Conservation (phyloP, 2,329 filamentous ascomycete genomes). For the Fusarium temperatum region DNA sequence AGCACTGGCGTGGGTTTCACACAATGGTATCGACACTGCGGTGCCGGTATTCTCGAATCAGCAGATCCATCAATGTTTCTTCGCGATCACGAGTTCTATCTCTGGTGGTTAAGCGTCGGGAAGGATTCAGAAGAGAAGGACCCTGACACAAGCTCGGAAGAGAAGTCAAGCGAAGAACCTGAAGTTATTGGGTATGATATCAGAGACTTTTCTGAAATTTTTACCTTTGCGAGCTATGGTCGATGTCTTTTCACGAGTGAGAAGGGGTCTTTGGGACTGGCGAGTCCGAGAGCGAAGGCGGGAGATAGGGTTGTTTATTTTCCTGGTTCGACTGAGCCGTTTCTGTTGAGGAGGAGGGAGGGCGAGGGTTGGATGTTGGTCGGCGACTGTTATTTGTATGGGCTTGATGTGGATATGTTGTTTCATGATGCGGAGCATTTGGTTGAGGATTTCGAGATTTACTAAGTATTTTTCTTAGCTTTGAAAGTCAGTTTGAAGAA, state of each 20-base stretch:
- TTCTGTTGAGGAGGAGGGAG: not conserved
- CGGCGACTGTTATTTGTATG: constrained; percentile 16
- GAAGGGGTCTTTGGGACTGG: constrained; percentile 5
- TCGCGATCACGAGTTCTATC: constrained; percentile 8
- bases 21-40: constrained; percentile 17
- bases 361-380: not conserved
- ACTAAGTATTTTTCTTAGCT: not conserved
- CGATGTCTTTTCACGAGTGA: constrained; percentile 9
- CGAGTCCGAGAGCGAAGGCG: not conserved
- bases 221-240: not conserved
- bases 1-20: not conserved
- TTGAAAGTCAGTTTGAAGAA: rapidly evolving
- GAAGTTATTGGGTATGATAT: not conserved
- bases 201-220: rapidly evolving
- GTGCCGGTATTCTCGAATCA: not conserved
- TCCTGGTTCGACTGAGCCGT: not conserved
- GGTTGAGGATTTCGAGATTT: constrained; percentile 1
- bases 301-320: constrained; percentile 1
- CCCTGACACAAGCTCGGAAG: not conserved
- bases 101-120: not conserved
- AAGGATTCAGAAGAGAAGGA: not conserved
- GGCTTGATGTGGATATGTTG: not conserved
- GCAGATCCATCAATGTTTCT: not conserved
- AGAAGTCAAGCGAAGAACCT: rapidly evolving
- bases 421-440: constrained; percentile 5